phyloP scores from a whole-genome alignment of 2,329 filamentous ascomycete species.

The Diaporthe sp. region DNA sequence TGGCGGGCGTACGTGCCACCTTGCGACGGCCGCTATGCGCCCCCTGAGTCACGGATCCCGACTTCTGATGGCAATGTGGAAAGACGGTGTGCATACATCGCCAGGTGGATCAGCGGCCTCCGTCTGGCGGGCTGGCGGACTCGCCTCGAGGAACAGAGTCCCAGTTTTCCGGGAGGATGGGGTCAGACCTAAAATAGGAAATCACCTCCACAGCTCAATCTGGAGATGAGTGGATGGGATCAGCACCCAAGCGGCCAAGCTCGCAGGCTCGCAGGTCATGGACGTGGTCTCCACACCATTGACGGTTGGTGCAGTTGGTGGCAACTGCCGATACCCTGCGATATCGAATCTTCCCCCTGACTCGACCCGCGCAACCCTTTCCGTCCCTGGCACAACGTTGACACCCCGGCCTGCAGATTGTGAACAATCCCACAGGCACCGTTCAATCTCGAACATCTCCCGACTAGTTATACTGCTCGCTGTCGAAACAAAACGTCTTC shows the following conservation, averaged over 20 bases:
- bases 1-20: slow-evolving; percentile 13
- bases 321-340: slow-evolving; percentile 27
- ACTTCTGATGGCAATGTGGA: slow-evolving; percentile 22
- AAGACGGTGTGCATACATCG: slow-evolving; percentile 22
- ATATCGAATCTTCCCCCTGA: slow-evolving; percentile 11
- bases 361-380: slow-evolving; percentile 24
- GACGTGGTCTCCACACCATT: slow-evolving; percentile 25
- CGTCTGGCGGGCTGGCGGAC: slow-evolving; percentile 4
- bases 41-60: slow-evolving; percentile 23
- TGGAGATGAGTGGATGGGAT: slow-evolving; percentile 21
- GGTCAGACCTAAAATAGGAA: slow-evolving; percentile 29
- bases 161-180: slow-evolving; percentile 17
- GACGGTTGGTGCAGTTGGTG: neutral
- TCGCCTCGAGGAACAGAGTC: slow-evolving; percentile 14
- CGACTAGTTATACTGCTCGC: neutral
- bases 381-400: slow-evolving; percentile 9
- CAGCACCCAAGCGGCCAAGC: neutral
- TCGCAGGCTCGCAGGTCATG: neutral
- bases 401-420: slow-evolving; percentile 27
- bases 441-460: neutral
- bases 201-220: slow-evolving; percentile 17
- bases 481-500: slow-evolving; percentile 12
- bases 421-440: slow-evolving; percentile 25
- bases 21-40: neutral
- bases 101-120: slow-evolving; percentile 26